Conservation (phyloP, 495 filamentous ascomycete genomes). For the Aspergillus carlsbadensis region DNA sequence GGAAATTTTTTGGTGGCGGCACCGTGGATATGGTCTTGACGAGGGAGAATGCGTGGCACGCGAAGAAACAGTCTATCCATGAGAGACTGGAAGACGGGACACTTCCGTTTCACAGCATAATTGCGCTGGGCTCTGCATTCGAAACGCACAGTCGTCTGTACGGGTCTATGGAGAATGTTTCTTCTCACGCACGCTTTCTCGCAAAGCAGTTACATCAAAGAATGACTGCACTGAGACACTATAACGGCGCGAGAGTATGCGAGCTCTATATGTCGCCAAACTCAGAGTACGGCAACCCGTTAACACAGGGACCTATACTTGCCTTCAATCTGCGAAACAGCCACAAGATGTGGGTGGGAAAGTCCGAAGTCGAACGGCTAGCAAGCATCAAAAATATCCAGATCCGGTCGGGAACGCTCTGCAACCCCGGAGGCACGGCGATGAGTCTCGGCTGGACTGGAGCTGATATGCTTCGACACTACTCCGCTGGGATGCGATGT, state of each 20-base stretch:
- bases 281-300: conserved; percentile 39
- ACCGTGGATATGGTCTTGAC: conserved; percentile 79
- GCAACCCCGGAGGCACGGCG: conserved; percentile 87
- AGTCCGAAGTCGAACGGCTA: conserved; percentile 81
- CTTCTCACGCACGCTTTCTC: conserved; percentile 73
- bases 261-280: conserved; percentile 56
- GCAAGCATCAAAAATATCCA: conserved; percentile 77
- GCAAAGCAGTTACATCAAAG: conserved; percentile 56
- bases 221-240: conserved; percentile 60
- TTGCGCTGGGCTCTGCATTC: conserved; percentile 75
- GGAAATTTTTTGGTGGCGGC: conserved; percentile 90
- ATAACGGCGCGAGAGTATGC: conserved; percentile 66
- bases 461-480: conserved; percentile 79
- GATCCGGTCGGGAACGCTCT: conserved; percentile 80
- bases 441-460: conserved; percentile 63
- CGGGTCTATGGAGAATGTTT: conserved; percentile 65
- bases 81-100: conserved; percentile 88
- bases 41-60: conserved; percentile 58
- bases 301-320: conserved; percentile 71
- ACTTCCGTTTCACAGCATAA: conserved; percentile 81
- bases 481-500: conserved; percentile 75
- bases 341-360: conserved; percentile 69
- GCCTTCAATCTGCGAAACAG: conserved; percentile 78
- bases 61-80: conserved; percentile 71
- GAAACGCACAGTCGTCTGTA: conserved; percentile 67